Evolutionary conservation across 2,329 filamentous ascomycete species (phyloP), one percentile per base, ranked within the genome.

Genomic region (Truncatella angustata): DNA sequence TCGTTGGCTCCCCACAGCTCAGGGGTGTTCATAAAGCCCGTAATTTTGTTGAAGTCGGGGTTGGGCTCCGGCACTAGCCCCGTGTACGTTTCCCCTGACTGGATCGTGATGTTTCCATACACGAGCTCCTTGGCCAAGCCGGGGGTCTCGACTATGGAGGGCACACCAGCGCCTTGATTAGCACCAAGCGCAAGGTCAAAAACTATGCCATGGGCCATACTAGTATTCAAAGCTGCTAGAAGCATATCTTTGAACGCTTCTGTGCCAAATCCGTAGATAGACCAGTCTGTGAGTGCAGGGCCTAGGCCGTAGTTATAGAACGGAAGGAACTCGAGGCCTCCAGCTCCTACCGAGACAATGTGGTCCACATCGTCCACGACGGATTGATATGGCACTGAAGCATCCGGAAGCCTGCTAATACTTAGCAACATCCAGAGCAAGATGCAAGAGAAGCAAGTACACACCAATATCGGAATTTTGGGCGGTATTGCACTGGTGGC

Each of bases 221-320:
- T 50, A 11, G 54, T 35, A 7, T 56, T 50, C 26, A 63, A 42
- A 1, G 57, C 57, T 2, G 54, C 52, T 14, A 36, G 11, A 9
- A 62, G 50, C 18, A 66, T 10, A 4, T 56, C 51, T 16, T 55
- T 58, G 45, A 57, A 66, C 1, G 62, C 56, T 11, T 66, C 56
- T 3, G 61, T 69, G 21, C 72, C 73, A 63, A 72, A 76, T 26
- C 73, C 73, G 54, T 75, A 74, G 23, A 68, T 56, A 4, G 54
- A 56, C 66, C 66, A 68, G 54, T 66, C 60, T 0, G 58, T 60
- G 3, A 57, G 45, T 3, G 49, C 32, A 11, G 58, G 62, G 6
- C 51, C 39, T 2, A 57, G 54, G 5, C 63, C 63, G 11, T 65
- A 63, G 47, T 63, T 63, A 55, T 58, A 63, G 45, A 60, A 65